Evolutionary conservation across 768 basidiomycete genomes (phyloP).

Genomic region (Tylopilus sp.): DNA sequence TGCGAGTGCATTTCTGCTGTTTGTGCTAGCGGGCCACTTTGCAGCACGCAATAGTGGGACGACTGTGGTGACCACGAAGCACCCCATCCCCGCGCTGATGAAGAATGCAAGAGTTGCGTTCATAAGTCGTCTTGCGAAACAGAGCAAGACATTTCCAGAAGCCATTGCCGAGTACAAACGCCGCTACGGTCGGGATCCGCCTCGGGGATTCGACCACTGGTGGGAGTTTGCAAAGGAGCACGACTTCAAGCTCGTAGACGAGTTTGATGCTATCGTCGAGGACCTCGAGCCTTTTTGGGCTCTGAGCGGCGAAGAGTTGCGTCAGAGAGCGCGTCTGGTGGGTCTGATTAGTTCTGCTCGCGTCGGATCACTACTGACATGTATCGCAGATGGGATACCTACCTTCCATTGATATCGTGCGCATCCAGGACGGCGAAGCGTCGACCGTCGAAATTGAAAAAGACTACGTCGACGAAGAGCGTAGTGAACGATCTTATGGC

Average conservation of each 20-base stretch:
- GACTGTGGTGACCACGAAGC: constrained; percentile 28
- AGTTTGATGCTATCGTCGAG: constrained; percentile 75
- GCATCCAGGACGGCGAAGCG: constrained; percentile 63
- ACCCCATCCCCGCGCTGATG: constrained; percentile 87
- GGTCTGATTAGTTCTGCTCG: background rate
- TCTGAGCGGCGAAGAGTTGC: constrained; percentile 66
- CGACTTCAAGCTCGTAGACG: constrained; percentile 79
- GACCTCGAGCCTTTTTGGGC: constrained; percentile 88
- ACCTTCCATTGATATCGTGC: constrained; percentile 84
- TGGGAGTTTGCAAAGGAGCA: constrained; percentile 74
- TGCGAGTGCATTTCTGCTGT: constrained; percentile 40
- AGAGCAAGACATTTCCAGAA: constrained; percentile 74
- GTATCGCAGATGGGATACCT: constrained; percentile 60
- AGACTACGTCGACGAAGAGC: constrained; percentile 57
- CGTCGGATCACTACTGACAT: background rate
- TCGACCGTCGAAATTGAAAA: constrained; percentile 58
- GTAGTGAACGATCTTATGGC: constrained; percentile 73
- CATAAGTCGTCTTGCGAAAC: constrained; percentile 58
- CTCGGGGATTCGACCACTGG: constrained; percentile 90
- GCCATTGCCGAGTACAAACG: constrained; percentile 81
- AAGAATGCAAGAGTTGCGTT: constrained; percentile 77
- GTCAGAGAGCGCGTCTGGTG: constrained; percentile 60
- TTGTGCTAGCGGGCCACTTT: constrained; percentile 50
- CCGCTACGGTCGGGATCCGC: constrained; percentile 77
- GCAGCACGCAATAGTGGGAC: constrained; percentile 31